A percentile compares a stretch with the other conserved stretches of the same genome.
phyloP scores from a whole-genome alignment of 106 monocot species.

The Acorus calamus region DNA sequence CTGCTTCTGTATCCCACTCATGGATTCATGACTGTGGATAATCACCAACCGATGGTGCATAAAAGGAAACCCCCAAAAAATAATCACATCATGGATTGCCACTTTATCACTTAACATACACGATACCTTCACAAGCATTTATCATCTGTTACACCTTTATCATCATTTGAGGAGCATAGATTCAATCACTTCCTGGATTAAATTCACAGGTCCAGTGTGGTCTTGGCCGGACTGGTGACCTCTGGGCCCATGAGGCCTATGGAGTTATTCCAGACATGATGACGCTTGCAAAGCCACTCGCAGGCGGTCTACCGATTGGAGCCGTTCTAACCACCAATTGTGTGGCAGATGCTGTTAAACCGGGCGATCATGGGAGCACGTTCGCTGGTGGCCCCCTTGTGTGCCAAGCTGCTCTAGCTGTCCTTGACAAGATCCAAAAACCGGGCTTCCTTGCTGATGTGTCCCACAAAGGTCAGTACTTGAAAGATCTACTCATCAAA shows the following conservation, averaged over 20 bases:
- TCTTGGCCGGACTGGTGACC: slow-evolving; percentile 63
- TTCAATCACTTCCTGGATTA: neutral
- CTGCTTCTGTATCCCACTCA: too few relatives aligned
- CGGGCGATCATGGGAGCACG: slow-evolving; percentile 78
- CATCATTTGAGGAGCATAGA: too few relatives aligned
- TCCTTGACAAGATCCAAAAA: slow-evolving; percentile 58
- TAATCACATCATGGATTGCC: too few relatives aligned
- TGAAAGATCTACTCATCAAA: slow-evolving; percentile 49
- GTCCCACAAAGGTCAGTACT: slow-evolving; percentile 43
- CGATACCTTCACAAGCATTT: too few relatives aligned
- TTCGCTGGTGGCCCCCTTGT: slow-evolving; percentile 74
- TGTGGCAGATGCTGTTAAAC: slow-evolving; percentile 49
- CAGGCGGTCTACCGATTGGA: slow-evolving; percentile 83
- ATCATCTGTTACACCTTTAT: too few relatives aligned
- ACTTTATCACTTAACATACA: too few relatives aligned
- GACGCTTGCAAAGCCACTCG: slow-evolving; percentile 92
- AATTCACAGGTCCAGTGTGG: slow-evolving; percentile 78
- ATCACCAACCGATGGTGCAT: too few relatives aligned
- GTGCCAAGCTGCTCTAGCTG: slow-evolving; percentile 59
- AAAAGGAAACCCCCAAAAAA: too few relatives aligned
- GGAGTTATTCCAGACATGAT: slow-evolving; percentile 66
- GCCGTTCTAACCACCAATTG: slow-evolving; percentile 44
- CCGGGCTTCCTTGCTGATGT: slow-evolving; percentile 55
- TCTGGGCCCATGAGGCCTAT: slow-evolving; percentile 83
- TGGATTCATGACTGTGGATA: too few relatives aligned